These are phyloP conservation scores for Glomus cerebriforme DNA, from an alignment of 192 early-diverging fungal species.

Conservation along the genomic window DNA sequence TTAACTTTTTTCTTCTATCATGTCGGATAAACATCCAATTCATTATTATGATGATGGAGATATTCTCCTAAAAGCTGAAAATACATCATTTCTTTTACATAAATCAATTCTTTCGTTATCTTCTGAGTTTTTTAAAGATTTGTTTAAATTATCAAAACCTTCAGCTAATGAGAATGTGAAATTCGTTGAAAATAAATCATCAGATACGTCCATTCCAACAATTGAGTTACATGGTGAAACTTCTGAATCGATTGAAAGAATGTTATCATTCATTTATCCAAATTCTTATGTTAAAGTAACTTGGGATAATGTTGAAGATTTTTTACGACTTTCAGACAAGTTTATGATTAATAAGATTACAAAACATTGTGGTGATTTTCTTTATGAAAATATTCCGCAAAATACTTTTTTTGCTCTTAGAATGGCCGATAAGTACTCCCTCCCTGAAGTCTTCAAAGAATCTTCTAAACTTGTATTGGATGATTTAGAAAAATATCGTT, in stretches of 20 bases:
- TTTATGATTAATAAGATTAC: background rate
- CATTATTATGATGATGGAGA: background rate
- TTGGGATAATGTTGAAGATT: background rate
- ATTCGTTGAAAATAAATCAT: no score
- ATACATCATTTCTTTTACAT: background rate
- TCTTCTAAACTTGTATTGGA: no score
- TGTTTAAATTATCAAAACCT: background rate
- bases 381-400: no score
- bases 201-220: no score
- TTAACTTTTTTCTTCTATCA: no score
- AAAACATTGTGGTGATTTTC: background rate
- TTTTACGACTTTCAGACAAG: background rate
- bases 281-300: background rate
- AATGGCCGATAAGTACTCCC: no score
- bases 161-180: no score
- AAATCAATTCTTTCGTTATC: background rate
- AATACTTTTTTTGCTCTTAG: no score
- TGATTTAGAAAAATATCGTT: no score
- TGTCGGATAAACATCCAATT: no score
- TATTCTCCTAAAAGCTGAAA: background rate
- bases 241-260: background rate
- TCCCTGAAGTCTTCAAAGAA: no score
- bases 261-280: background rate
- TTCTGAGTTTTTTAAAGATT: background rate
- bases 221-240: background rate